phyloP scores from a whole-genome alignment of 2,329 filamentous ascomycete species.

The Colletotrichum somersetense region DNA sequence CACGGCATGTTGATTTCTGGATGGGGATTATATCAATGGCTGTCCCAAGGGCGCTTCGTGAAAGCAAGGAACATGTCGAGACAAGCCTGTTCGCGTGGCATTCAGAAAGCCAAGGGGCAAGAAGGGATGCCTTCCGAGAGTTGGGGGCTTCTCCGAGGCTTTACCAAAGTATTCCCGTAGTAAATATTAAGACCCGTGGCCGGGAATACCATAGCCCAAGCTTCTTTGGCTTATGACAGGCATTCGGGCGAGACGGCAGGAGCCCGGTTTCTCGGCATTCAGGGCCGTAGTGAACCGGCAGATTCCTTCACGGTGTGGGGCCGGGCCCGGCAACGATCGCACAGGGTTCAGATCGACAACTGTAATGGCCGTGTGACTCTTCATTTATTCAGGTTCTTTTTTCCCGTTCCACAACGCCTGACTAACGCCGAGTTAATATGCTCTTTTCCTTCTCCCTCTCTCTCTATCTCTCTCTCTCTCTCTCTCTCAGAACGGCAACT shows the following conservation, averaged over 20 bases:
- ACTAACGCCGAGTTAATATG: conserved; percentile 27
- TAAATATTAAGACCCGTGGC: not conserved
- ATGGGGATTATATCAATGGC: not conserved
- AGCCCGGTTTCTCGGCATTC: not conserved
- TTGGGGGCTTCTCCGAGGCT: not conserved
- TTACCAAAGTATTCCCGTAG: not conserved
- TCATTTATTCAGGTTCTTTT: not conserved
- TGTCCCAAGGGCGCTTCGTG: not conserved
- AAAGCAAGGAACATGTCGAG: not conserved
- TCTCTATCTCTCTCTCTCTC: conserved; percentile 1
- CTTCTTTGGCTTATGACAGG: not conserved
- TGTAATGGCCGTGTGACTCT: not conserved
- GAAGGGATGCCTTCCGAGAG: not conserved
- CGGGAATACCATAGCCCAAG: not conserved
- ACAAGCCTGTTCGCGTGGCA: not conserved
- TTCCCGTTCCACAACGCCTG: conserved; percentile 8
- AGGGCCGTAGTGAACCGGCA: conserved; percentile 13
- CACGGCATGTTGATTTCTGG: not conserved
- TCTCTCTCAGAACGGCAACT: conserved; percentile 55
- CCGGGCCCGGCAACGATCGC: not conserved
- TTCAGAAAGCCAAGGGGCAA: not conserved
- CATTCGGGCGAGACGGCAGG: not conserved
- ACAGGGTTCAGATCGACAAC: no score
- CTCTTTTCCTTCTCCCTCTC: conserved; percentile 17
- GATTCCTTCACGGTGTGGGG: conserved; percentile 12